A percentile compares a stretch with the other conserved stretches of the same genome.
Conservation (phyloP, 2,329 filamentous ascomycete species). For the Paracorniculantispora psalliotae region DNA sequence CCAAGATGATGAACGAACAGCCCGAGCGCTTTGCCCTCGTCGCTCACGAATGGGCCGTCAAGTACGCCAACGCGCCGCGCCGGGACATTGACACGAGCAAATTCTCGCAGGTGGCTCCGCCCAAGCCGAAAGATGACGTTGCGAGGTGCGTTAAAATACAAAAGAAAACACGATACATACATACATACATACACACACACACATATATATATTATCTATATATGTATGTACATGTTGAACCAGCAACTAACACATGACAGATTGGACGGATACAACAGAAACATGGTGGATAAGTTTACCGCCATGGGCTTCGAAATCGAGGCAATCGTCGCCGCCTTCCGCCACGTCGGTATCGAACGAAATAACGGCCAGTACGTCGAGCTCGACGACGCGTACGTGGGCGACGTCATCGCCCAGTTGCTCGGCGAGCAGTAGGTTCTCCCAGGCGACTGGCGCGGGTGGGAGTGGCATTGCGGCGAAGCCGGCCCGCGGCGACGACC, state of each 20-base stretch:
- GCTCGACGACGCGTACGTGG: constrained; percentile 85
- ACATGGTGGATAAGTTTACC: constrained; percentile 77
- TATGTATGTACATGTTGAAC: too few species aligned
- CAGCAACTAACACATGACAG: constrained; percentile 40
- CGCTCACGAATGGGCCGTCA: constrained; percentile 86
- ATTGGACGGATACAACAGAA: constrained; percentile 82
- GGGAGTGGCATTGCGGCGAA: too few species aligned
- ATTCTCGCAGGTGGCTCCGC: constrained; percentile 48
- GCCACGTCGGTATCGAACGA: constrained; percentile 73
- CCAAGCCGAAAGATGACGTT: constrained; percentile 20
- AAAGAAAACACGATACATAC: neutral
- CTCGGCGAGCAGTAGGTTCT: constrained; percentile 65
- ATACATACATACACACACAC: too few species aligned
- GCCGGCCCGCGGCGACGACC: too few species aligned
- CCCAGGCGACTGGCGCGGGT: too few species aligned
- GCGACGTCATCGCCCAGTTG: constrained; percentile 79
- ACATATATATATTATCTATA: too few species aligned
- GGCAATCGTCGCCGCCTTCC: constrained; percentile 78
- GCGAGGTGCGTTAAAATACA: neutral
- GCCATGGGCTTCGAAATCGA: constrained; percentile 89
- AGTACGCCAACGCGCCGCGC: constrained; percentile 70
- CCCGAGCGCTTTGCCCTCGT: constrained; percentile 74
- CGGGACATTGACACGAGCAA: constrained; percentile 33
- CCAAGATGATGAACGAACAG: constrained; percentile 77
- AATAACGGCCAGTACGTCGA: constrained; percentile 76